Conservation (phyloP, 2,329 filamentous ascomycete species). For the Penicillium sumatraense region DNA sequence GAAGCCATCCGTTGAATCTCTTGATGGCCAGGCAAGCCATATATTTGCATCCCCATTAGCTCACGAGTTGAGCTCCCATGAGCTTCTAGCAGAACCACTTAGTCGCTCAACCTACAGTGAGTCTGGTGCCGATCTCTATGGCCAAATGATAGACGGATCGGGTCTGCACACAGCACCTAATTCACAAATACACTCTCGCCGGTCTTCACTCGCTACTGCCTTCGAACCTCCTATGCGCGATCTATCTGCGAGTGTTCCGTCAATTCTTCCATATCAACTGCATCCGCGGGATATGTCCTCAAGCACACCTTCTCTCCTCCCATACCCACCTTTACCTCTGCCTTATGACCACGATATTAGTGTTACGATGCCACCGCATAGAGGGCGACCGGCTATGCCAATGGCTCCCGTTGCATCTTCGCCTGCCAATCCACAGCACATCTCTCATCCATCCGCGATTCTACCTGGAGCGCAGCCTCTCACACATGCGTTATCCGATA, state of each 20-base stretch:
- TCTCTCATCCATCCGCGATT: conserved; percentile 39
- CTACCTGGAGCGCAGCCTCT: conserved; percentile 39
- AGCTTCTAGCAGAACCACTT: conserved; percentile 31
- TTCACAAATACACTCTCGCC: conserved; percentile 30
- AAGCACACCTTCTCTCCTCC: conserved; percentile 31
- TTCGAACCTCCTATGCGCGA: conserved; percentile 21
- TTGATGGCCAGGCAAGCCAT: conserved; percentile 30
- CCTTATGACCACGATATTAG: conserved; percentile 42
- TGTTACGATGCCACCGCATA: conserved; percentile 29
- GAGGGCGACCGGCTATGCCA: neutral
- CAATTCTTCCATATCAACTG: conserved; percentile 21
- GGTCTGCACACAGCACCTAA: conserved; percentile 32
- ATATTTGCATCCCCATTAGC: conserved; percentile 35
- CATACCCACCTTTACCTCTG: conserved; percentile 27
- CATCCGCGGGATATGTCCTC: conserved; percentile 26
- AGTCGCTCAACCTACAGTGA: conserved; percentile 39
- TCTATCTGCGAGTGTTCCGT: conserved; percentile 33
- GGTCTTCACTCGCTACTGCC: conserved; percentile 19
- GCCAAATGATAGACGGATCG: conserved; percentile 20
- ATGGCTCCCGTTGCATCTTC: neutral
- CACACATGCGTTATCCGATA: conserved; percentile 18
- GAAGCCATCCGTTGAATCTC: conserved; percentile 37
- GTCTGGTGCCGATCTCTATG: conserved; percentile 28
- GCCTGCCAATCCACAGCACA: conserved; percentile 11
- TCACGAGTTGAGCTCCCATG: conserved; percentile 23